Evolutionary conservation across 2,329 filamentous ascomycete species (phyloP), one percentile per base, ranked within the genome.

Genomic region (Hymenoscyphus occultus): DNA sequence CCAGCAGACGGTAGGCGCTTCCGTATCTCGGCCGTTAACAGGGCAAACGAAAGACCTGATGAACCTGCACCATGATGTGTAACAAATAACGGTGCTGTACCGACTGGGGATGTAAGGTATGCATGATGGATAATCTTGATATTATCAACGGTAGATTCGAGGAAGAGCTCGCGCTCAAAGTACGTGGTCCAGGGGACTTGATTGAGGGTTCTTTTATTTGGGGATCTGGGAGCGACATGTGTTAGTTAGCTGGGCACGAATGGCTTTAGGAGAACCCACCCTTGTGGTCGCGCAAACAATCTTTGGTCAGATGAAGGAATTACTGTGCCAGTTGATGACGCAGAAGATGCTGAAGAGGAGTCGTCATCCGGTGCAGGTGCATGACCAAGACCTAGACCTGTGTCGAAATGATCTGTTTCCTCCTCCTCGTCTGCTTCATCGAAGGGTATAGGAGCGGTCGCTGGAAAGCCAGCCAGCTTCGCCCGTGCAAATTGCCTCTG

Each of bases 1-100:
- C 95, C 96, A 2, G 93, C 91, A 6, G 86, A 82, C 0, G 95
- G 92, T 54, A 97, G 81, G 6, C 86, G 82, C 75, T 90, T 91
- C 62, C 89, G 85, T 67, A 98, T 87, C 75, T 96, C 90, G 56
- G 86, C 83, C 2, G 89, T 87, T 67, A 96, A 87, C 3, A 92
- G 83, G 5, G 93, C 93, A 78, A 98, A 99, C 2, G 93, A 96
- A 65, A 98, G 84, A 6, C 91, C 96, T 0, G 93, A 97, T 3
- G 93, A 96, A 16, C 95, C 95, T 51, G 92, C 95, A 48, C 95
- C 95, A 78, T 99, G 95, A 75, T 99, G 95, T 78, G 91, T 92
- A 66, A 98, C 90, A 77, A 99, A 93, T 5, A 99, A 81, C 0
- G 94, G 93, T 0, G 90, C 91, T 45, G 84, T 87, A 54, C 84